Percentiles rank a stretch among this genome's conserved stretches.
These are phyloP conservation scores for Syncephalastrum sp. DNA, from an alignment of 371 early-diverging fungal genomes.

Conservation along the genomic window DNA sequence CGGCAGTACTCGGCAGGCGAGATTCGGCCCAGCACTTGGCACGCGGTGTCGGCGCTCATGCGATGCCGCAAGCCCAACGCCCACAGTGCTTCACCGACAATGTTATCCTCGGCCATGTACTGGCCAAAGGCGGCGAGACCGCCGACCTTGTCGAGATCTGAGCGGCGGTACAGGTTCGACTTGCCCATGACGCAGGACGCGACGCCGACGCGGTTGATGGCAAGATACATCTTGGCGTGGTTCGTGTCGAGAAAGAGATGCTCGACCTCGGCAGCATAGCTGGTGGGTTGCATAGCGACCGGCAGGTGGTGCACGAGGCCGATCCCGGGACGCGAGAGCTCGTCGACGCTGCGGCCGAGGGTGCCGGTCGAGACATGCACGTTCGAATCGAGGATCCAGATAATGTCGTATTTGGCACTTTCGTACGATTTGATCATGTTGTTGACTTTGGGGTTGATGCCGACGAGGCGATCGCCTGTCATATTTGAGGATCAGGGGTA, in stretches of 20 bases:
- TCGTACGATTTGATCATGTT: conserved; percentile 86
- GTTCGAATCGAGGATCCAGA: conserved; percentile 95
- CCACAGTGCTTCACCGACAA: conserved; percentile 87
- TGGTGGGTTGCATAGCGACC: conserved; percentile 69
- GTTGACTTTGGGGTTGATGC: conserved; percentile 94
- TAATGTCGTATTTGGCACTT: conserved; percentile 78
- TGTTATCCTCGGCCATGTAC: conserved; percentile 94
- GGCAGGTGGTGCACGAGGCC: conserved; percentile 95
- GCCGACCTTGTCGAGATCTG: conserved; percentile 78
- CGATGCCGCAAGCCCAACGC: conserved; percentile 74
- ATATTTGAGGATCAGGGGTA: background rate
- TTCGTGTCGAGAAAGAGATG: conserved; percentile 81
- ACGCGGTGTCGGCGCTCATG: conserved; percentile 84
- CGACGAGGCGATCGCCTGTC: conserved; percentile 66
- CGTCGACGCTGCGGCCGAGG: conserved; percentile 76
- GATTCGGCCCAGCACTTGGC: conserved; percentile 79
- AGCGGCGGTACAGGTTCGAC: conserved; percentile 86
- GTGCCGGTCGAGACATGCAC: conserved; percentile 75
- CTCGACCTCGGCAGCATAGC: conserved; percentile 84
- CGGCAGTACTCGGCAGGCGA: conserved; percentile 72
- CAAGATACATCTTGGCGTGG: conserved; percentile 93
- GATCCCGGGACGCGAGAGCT: conserved; percentile 68
- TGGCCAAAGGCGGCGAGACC: conserved; percentile 83
- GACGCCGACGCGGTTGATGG: conserved; percentile 81
- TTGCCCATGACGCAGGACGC: conserved; percentile 94